Evolutionary conservation across 805 yeast genomes (phyloP).

Genomic region (Metschnikowia reukaufii): DNA sequence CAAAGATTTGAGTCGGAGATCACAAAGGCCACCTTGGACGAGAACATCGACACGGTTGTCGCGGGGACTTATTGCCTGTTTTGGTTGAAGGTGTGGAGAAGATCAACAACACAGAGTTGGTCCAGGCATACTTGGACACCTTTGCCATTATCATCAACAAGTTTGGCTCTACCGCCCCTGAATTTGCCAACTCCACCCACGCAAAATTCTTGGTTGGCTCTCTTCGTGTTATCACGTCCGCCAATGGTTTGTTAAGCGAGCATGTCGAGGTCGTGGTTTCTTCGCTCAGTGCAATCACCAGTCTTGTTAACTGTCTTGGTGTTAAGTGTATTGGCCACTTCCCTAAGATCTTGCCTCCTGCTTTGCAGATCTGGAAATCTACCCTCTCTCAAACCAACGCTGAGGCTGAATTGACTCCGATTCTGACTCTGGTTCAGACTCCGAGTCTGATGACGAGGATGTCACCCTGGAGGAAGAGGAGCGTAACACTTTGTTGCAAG

Average conservation of each 20-base stretch:
- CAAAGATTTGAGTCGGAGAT: conserved; percentile 71
- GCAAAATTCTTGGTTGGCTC: conserved; percentile 47
- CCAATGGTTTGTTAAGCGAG: conserved; percentile 53
- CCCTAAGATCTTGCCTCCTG: conserved; percentile 80
- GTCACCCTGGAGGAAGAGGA: conserved; percentile 31
- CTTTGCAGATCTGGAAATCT: conserved; percentile 57
- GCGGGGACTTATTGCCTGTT: conserved; percentile 52
- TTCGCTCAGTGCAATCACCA: conserved; percentile 69
- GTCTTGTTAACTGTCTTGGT: conserved; percentile 72
- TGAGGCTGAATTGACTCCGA: conserved; percentile 6
- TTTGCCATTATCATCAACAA: conserved; percentile 61
- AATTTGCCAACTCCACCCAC: conserved; percentile 39
- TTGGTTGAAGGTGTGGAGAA: conserved; percentile 42
- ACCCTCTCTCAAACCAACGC: conserved; percentile 19
- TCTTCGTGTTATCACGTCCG: conserved; percentile 49
- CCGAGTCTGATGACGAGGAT: conserved; percentile 8
- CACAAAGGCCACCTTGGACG: conserved; percentile 40
- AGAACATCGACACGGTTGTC: conserved; percentile 49
- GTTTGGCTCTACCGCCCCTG: conserved; percentile 44
- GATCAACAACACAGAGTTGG: conserved; percentile 46
- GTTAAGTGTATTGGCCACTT: conserved; percentile 82
- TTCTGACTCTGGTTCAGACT: conserved; percentile 23
- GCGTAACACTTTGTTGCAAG: conserved; percentile 50
- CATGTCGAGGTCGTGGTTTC: conserved; percentile 69
- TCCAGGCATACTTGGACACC: conserved; percentile 71